Evolutionary conservation across 2,329 filamentous ascomycete genomes (phyloP), one percentile per base, ranked within the genome.

Genomic region (Aspergillus spinulosporus): DNA sequence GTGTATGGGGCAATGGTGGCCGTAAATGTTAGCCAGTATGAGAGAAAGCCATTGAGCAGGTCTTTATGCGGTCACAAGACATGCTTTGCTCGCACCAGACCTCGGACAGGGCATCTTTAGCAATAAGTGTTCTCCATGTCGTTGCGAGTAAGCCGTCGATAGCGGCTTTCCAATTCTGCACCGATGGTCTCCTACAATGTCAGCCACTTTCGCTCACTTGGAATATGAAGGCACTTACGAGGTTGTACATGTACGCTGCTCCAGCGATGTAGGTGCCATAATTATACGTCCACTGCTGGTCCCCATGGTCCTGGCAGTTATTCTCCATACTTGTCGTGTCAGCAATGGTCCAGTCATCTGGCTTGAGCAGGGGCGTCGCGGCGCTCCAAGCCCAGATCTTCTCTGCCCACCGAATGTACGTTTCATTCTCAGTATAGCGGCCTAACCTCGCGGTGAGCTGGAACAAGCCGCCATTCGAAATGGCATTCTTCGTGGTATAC

Each of bases 381-480:
- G 71, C 68, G 55, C 78, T 79, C 84, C 84, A 86, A 60, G 84
- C 79, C 76, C 81, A 84, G 29, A 88, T 79, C 66, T 81, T 87
- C 61, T 85, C 80, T 0, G 90, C 90, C 88, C 88, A 92, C n/a
- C 89, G 82, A 6, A 83, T 80, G 68, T 96, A 96, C 0, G 89
- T 94, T 53, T 82, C 68, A 73, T 95, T 94, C 48, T 85, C 84
- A 0, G 91, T 95, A 74, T 90, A 94, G 9, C 87, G 80, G 0
- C 88, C 88, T 5, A 95, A 80, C 12, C 90, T 85, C 5, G 90
- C 80, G 2, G 79, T 77, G 8, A 85, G 75, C 61, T 84, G 80
- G 69, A 84, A 84, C 57, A 84, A 78, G 32, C 77, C 81, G 3
- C 82, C 82, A 60, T 84, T 84, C 9, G 80, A 82, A 59, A 85